A percentile compares a stretch with the other conserved stretches of the same genome.
These are phyloP conservation scores for Yamadazyma laniorum DNA, from an alignment of 805 yeast species.

Conservation along the genomic window DNA sequence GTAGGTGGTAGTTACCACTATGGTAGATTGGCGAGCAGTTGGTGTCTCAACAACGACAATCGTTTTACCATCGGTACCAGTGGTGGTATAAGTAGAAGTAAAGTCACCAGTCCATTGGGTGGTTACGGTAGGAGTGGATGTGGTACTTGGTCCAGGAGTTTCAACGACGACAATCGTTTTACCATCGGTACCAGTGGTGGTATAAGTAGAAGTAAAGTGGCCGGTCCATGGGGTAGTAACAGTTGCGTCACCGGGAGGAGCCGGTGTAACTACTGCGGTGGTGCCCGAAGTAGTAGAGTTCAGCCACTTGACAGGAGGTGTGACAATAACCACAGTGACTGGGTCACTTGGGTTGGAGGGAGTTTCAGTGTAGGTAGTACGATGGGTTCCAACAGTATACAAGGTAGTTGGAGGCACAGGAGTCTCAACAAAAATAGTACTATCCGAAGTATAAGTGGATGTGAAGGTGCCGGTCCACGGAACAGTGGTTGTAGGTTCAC, in stretches of 20 bases:
- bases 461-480: no score
- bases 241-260: not conserved
- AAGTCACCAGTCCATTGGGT: slow-evolving; percentile 2
- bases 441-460: no score
- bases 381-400: not conserved
- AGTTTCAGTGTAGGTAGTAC: not conserved
- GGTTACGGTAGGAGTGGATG: no score
- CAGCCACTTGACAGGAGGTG: no score
- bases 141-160: slow-evolving; percentile 1
- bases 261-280: no score
- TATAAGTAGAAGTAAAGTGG: not conserved
- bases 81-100: not conserved
- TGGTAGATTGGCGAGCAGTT: no score
- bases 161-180: slow-evolving; percentile 1
- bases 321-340: not conserved
- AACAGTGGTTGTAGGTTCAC: no score
- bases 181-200: slow-evolving; percentile 1
- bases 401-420: no score
- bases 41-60: no score
- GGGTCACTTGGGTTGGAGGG: not conserved
- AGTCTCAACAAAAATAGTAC: no score
- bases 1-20: no score
- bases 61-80: not conserved
- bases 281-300: no score
- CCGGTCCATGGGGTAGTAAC: slow-evolving; percentile 6